Base-by-base conservation (phyloP, 2,329 filamentous ascomycete genomes). In the Teratosphaeria zuluensis region DNA sequence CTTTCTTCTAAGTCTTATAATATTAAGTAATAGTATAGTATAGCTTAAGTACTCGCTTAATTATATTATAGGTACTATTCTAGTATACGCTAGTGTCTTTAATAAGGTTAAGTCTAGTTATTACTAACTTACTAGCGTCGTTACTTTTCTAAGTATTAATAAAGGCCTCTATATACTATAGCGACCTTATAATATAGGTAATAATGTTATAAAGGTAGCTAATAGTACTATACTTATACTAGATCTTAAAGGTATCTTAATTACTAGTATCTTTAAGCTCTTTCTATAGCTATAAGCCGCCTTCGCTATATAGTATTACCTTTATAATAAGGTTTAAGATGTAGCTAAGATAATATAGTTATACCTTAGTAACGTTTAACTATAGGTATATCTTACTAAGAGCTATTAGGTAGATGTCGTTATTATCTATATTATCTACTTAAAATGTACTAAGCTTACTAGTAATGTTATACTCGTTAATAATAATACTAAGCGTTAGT, bases 301-400 rank as follows among this genome's bases (percentile, higher is more conserved):
- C 54, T 8, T 52, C 28, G 24, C 57, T 32, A 32, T 56, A 59
- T 16, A 59, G 57, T 19, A 59, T 54, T 12, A 42, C 54, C 31
- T 59, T 56, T 12, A 59, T 46, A 19, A 59, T 48, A 33, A 55
- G 57, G 32, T 59, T 59, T n/a, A 59, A 24, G 14, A 59, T 35
- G 46, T 59, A 33, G 54, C 54, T 33, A 46, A 59, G 56, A 54
- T 30, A 59, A 3, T 54, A 32, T 28, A 59, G 46, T 16, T 48
- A 48, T 31, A 48, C 24, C 51, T 59, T 54, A 48, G 12, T 7
- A 2, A 52, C 24, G 54, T 59, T 46, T 9, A n/a, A n/a, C n/a
- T 53, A 53, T 2, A 24, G 54, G 19, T 59, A 53, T 16, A 4
- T 14, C 57, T 59, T n/a, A 28, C 30, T 38, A 28, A 56, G 57